Base-by-base conservation (phyloP, 1,139 yeast genomes). In the Magnusiomyces fungicola region DNA sequence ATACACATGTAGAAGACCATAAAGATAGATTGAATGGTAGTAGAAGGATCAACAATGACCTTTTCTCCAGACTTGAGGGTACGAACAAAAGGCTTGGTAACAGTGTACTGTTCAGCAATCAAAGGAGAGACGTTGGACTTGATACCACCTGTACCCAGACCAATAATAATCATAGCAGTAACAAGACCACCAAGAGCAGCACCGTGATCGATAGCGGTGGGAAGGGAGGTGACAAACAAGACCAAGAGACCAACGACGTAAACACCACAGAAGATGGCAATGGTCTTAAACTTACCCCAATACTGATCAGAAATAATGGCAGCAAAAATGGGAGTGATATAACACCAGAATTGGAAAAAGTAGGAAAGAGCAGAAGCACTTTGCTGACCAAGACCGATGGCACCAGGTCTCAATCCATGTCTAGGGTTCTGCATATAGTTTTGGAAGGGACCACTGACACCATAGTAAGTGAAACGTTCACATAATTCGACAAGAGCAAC, bases 401-500 rank as follows among this genome's bases (percentile, higher is more conserved):
- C 79, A 64, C 95, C 94, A 29, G 71, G 69, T 41, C 69, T 69
- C 51, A 69, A 73, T 48, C 64, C 53, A 22, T 46, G 50, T 16
- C 66, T 59, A 25, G 61, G 58, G 45, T 62, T 63, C 66, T 83
- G 88, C 80, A 84, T 81, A 65, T 84, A 85, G 69, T 86, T 85
- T 66, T 80, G 83, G 70, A 85, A 80, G 21, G 88, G 83, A 54
- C 86, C 83, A 46, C 82, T 74, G 52, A 84, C 71, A 61, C 95
- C 94, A 61, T 85, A 86, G 72, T 81, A 86, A n/a, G 92, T 75
- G 65, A 86, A 86, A 59, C 95, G 77, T 67, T 86, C 95, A 40
- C 90, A 80, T 56, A 86, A 77, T 66, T 86, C 95, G 39, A 86
- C 86, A 46, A 84, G 56, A 33, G 92, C 89, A 47, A 86, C 85